Evolutionary conservation across 495 filamentous ascomycete genomes (phyloP).

Genomic region (Hypoxylon intermedium): DNA sequence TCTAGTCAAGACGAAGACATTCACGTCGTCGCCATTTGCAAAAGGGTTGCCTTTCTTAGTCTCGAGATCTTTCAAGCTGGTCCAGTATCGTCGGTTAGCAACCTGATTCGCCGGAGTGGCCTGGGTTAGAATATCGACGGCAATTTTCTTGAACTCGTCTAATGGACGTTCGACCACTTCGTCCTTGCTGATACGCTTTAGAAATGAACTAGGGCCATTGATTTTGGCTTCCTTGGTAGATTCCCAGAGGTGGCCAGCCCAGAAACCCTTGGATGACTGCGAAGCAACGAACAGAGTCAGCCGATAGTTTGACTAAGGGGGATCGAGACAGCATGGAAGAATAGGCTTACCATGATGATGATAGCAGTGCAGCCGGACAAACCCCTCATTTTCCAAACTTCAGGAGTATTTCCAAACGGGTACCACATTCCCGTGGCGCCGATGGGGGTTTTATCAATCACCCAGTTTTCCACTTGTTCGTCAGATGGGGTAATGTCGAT

Average conservation of each 20-base stretch:
- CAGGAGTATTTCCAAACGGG: neutral
- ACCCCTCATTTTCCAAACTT: neutral
- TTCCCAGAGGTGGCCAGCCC: neutral
- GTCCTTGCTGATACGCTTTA: neutral
- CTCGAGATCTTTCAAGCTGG: neutral
- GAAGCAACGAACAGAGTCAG: neutral
- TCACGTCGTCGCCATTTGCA: neutral
- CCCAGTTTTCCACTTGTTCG: neutral
- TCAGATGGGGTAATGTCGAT: neutral
- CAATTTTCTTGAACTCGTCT: neutral
- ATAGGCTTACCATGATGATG: neutral
- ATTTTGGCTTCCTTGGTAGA: neutral
- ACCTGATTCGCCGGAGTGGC: neutral
- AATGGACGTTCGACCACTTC: neutral
- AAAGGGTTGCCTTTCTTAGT: neutral
- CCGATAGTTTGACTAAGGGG: neutral
- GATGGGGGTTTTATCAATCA: neutral
- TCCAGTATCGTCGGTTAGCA: neutral
- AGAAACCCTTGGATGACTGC: neutral
- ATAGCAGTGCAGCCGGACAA: neutral
- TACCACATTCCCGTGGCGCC: neutral
- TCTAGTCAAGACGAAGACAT: neutral
- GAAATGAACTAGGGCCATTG: neutral
- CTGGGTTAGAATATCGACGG: neutral
- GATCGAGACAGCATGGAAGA: neutral